phyloP scores from a whole-genome alignment of 148 eudicot species.

The Talinum fruticosum region DNA sequence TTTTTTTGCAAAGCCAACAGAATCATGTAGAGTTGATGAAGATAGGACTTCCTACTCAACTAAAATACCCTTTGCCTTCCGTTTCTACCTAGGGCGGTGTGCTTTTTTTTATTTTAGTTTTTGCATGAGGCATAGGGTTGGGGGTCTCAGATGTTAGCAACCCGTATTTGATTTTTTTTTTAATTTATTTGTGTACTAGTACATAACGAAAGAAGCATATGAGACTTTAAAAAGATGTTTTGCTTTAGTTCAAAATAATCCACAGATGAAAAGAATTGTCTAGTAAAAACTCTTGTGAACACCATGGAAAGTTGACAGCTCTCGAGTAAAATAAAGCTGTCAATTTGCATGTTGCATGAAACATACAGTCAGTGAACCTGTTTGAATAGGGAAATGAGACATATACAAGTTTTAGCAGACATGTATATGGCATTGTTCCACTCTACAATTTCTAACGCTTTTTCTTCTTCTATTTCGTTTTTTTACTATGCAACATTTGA shows the following conservation, averaged over 20 bases:
- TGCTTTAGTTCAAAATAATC: too few species aligned
- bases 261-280: too few species aligned
- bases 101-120: too few species aligned
- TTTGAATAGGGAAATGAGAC: neutral
- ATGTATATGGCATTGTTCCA: neutral
- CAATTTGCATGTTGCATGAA: too few species aligned
- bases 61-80: neutral
- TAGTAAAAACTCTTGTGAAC: neutral
- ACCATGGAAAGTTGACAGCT: neutral
- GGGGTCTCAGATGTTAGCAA: too few species aligned
- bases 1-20: neutral
- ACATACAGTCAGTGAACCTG: neutral
- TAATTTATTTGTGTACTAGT: too few species aligned
- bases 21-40: neutral
- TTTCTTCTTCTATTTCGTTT: too few species aligned
- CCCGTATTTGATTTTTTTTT: too few species aligned
- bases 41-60: neutral
- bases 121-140: too few species aligned
- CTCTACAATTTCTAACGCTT: too few species aligned
- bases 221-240: neutral
- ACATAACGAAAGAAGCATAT: neutral
- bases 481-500: too few species aligned
- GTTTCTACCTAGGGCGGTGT: too few species aligned
- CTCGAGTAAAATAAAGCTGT: neutral
- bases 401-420: neutral